Base-by-base conservation (phyloP, 2,329 filamentous ascomycete species). In the Bipolaris zeicola region DNA sequence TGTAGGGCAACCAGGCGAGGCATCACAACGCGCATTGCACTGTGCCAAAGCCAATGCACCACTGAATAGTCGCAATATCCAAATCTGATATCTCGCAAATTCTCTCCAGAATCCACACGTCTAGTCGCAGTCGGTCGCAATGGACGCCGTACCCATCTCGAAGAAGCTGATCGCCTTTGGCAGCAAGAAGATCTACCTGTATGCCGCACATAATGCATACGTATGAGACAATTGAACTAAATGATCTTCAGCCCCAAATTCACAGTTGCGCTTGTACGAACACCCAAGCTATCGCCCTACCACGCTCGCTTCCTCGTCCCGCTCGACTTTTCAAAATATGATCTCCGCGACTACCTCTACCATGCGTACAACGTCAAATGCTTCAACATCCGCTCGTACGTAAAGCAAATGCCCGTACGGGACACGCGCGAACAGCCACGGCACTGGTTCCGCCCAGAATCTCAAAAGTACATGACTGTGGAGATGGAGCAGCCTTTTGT, bases 331-430 rank as follows among this genome's bases (percentile, higher is more conserved):
- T 96, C 92, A 83, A 99, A 99, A 80, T 89, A 98, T 77, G 95
- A 99, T 76, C 81, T 99, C 39, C 91, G 92, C 77, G 93, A 97
- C 81, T 99, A 98, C 81, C 88, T 99, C 60, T 90, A 86, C 80
- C 88, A 96, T 76, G 85, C 85, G 41, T 99, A 99, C 82, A 83
- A 85, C 58, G 88, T 98, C 60, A 84, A 88, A 62, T 80, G 86
- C 50, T 82, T 67, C 64, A 73, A 82, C 64, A 87, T 98, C 60
- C 90, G 94, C 60, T 92, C 90, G 50, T 94, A 86, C 72, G 85
- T 98, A 71, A 87, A 90, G 68, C 86, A 89, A 77, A 83, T 87
- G 74, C 85, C 84, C 44, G 76, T 89, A 34, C 84, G 83, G 55
- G 84, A 85, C 63, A 79, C 81, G 59, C 77, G 66, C 75, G 75